Conservation (phyloP, 2,329 filamentous ascomycete genomes). For the Diaporthe ilicicola region DNA sequence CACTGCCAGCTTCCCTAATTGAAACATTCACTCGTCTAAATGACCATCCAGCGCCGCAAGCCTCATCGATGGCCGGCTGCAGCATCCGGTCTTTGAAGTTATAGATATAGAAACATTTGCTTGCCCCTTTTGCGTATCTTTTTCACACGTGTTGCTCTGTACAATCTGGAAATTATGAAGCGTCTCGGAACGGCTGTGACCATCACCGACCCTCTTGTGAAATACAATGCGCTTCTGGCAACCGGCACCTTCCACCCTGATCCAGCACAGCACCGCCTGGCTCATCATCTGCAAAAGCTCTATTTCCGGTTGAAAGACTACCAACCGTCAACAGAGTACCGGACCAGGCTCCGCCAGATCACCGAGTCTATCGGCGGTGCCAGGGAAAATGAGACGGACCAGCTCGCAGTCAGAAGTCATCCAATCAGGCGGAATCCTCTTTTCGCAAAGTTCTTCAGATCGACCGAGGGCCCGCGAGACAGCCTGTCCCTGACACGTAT, state of each 20-base stretch:
- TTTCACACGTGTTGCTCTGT: neutral
- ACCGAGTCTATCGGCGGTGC: conserved; percentile 54
- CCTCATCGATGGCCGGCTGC: neutral
- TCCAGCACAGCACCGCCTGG: conserved; percentile 75
- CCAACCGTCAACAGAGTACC: conserved; percentile 75
- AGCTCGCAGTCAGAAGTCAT: conserved; percentile 60
- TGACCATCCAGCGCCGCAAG: neutral
- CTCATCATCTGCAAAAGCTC: conserved; percentile 79
- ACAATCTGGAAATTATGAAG: conserved; percentile 40
- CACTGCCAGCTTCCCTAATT: neutral
- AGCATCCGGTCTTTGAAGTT: neutral
- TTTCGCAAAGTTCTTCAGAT: conserved; percentile 67
- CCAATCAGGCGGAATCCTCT: conserved; percentile 67
- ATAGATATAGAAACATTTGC: neutral
- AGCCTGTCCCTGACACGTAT: conserved; percentile 72
- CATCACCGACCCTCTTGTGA: conserved; percentile 77
- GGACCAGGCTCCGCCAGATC: conserved; percentile 69
- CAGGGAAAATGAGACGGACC: conserved; percentile 42
- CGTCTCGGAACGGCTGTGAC: conserved; percentile 57
- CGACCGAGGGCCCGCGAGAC: conserved; percentile 61
- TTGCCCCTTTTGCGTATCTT: neutral
- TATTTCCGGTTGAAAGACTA: conserved; percentile 83
- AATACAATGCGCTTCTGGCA: conserved; percentile 76
- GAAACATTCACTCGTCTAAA: too few relatives aligned
- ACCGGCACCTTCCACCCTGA: conserved; percentile 74